phyloP scores from a whole-genome alignment of 192 early-diverging fungal species.

The Podila clonocystis region DNA sequence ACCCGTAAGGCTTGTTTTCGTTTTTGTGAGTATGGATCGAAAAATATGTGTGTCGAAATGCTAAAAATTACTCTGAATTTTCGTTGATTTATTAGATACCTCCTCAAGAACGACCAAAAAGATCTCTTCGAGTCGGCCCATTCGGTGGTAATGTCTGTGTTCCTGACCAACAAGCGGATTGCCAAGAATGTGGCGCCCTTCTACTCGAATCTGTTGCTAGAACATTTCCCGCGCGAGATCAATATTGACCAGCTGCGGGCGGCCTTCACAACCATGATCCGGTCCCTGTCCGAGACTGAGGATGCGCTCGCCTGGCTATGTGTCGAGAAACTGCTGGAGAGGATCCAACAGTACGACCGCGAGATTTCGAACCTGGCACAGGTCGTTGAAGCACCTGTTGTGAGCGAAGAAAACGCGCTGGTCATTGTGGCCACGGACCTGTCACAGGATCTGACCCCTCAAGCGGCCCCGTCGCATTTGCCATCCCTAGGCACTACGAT shows the following conservation, averaged over 20 bases:
- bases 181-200: conserved; percentile 56
- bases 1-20: conserved; percentile 28
- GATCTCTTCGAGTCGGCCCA: conserved; percentile 64
- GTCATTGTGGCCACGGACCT: conserved; percentile 6
- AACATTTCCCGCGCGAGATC: conserved; percentile 57
- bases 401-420: conserved; percentile 12
- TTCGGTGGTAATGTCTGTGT: conserved; percentile 57
- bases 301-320: conserved; percentile 63
- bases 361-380: background rate
- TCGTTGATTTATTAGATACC: conserved; percentile 1
- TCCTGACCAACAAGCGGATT: conserved; percentile 57
- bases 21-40: background rate
- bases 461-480: conserved; percentile 14
- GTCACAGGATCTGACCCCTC: conserved; percentile 20
- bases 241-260: conserved; percentile 58
- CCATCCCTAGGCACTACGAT: conserved; percentile 20
- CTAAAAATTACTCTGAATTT: background rate
- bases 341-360: conserved; percentile 45
- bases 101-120: conserved; percentile 46
- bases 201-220: conserved; percentile 59
- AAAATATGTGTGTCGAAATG: too few species aligned
- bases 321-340: conserved; percentile 53
- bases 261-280: conserved; percentile 61
- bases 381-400: background rate
- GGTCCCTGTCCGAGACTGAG: conserved; percentile 58